Conservation (phyloP, 2,329 filamentous ascomycete genomes). For the Apiospora hydei region DNA sequence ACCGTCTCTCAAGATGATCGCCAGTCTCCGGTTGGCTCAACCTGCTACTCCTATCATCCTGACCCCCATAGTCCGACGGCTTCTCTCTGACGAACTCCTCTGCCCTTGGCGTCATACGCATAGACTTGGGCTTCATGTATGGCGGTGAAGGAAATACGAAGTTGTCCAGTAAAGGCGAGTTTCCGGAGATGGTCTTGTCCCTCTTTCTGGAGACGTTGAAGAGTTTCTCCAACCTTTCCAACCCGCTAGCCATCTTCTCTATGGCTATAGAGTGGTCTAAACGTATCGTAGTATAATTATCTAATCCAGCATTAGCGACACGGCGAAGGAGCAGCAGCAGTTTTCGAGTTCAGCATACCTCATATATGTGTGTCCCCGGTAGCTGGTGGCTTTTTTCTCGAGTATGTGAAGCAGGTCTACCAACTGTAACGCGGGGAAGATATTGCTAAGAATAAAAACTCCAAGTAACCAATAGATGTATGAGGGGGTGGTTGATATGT, state of each 20-base stretch:
- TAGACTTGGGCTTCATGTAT: slow-evolving; percentile 62
- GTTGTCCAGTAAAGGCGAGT: slow-evolving; percentile 23
- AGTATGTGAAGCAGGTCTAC: neutral
- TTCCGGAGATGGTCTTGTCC: slow-evolving; percentile 32
- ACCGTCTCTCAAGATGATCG: slow-evolving; percentile 32
- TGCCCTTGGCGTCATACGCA: slow-evolving; percentile 64
- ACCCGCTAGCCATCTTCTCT: slow-evolving; percentile 54
- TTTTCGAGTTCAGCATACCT: neutral
- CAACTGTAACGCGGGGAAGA: neutral
- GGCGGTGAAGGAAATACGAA: slow-evolving; percentile 40
- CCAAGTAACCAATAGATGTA: neutral
- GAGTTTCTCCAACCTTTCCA: slow-evolving; percentile 58
- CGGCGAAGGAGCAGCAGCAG: neutral
- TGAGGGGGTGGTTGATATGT: slow-evolving; percentile 21
- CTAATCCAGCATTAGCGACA: neutral
- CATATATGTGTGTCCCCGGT: neutral
- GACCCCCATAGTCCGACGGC: neutral
- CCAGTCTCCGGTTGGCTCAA: slow-evolving; percentile 38
- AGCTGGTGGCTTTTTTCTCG: neutral
- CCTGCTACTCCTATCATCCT: slow-evolving; percentile 34
- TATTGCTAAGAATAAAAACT: neutral
- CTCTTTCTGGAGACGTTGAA: slow-evolving; percentile 54
- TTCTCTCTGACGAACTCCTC: slow-evolving; percentile 40
- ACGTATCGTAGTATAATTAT: neutral
- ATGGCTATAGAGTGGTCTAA: neutral